These are phyloP conservation scores for Sporopachydermia lactativora DNA, from an alignment of 805 yeast species.

Conservation along the genomic window DNA sequence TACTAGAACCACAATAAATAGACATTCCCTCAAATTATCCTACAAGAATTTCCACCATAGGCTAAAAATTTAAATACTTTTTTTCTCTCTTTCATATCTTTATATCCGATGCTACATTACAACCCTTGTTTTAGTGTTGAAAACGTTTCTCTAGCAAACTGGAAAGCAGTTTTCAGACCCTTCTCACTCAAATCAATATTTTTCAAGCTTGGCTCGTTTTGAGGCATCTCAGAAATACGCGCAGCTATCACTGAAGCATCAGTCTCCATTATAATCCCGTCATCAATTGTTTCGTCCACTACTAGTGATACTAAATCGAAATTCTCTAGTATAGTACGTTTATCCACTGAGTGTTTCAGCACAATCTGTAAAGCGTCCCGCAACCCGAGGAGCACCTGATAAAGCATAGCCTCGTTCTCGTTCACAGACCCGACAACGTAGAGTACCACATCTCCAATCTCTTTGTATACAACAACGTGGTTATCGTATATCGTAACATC, in stretches of 20 bases:
- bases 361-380: conserved; percentile 72
- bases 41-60: too few species aligned
- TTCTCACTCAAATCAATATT: conserved; percentile 26
- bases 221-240: conserved; percentile 81
- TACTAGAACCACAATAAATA: too few species aligned
- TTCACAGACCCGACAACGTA: conserved; percentile 59
- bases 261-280: conserved; percentile 83
- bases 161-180: conserved; percentile 64
- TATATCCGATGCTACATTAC: too few species aligned
- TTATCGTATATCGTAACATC: conserved; percentile 73
- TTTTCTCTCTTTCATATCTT: too few species aligned
- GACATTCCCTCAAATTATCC: too few species aligned
- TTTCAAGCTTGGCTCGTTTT: conserved; percentile 34
- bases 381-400: conserved; percentile 61
- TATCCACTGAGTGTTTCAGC: conserved; percentile 55
- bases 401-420: conserved; percentile 78
- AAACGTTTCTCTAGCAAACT: conserved; percentile 70
- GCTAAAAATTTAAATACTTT: too few species aligned
- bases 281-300: conserved; percentile 86
- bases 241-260: conserved; percentile 80
- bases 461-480: conserved; percentile 76
- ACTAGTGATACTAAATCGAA: conserved; percentile 80
- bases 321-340: conserved; percentile 59
- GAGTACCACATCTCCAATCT: conserved; percentile 59
- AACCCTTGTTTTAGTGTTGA: conserved; percentile 27